Conservation (phyloP, 2,329 filamentous ascomycete species). For the Colletotrichum karsti region DNA sequence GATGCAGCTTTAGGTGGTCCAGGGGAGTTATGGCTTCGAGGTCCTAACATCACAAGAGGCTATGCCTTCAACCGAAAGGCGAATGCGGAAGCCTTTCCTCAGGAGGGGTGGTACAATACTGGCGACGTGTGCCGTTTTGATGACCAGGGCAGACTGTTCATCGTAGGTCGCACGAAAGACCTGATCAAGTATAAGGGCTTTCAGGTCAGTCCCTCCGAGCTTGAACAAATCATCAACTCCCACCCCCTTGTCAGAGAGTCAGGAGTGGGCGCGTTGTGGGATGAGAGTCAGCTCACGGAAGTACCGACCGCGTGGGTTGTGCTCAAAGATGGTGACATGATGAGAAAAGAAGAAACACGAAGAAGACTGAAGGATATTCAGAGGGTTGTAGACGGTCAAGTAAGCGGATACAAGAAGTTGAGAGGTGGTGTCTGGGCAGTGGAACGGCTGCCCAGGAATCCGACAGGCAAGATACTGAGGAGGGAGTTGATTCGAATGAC, state of each 20-base stretch:
- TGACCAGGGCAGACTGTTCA: slow-evolving; percentile 38
- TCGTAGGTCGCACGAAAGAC: slow-evolving; percentile 49
- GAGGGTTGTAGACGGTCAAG: slow-evolving; percentile 39
- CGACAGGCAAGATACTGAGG: slow-evolving; percentile 47
- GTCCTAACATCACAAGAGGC: slow-evolving; percentile 51
- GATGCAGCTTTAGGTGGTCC: slow-evolving; percentile 45
- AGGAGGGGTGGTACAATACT: slow-evolving; percentile 52
- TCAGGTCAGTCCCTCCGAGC: slow-evolving; percentile 47
- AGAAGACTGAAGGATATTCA: slow-evolving; percentile 25
- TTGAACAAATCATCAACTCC: slow-evolving; percentile 45
- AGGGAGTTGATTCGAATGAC: slow-evolving; percentile 41
- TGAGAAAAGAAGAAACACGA: slow-evolving; percentile 5
- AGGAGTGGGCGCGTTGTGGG: slow-evolving; percentile 44
- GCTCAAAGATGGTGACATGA: slow-evolving; percentile 32
- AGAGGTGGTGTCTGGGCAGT: slow-evolving; percentile 46
- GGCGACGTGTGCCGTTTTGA: slow-evolving; percentile 52
- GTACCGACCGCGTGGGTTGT: slow-evolving; percentile 48
- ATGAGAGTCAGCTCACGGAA: slow-evolving; percentile 47
- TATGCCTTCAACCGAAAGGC: slow-evolving; percentile 50
- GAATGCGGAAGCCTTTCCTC: slow-evolving; percentile 45
- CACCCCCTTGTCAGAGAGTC: slow-evolving; percentile 46
- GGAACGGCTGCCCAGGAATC: slow-evolving; percentile 41
- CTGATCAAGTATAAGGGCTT: slow-evolving; percentile 53
- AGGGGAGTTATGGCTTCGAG: slow-evolving; percentile 53
- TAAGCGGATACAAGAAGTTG: slow-evolving; percentile 52